Percentiles rank a stretch among this genome's conserved stretches.
Evolutionary conservation across 768 basidiomycete genomes (phyloP).

Genomic region (Panaeolus papilionaceus): DNA sequence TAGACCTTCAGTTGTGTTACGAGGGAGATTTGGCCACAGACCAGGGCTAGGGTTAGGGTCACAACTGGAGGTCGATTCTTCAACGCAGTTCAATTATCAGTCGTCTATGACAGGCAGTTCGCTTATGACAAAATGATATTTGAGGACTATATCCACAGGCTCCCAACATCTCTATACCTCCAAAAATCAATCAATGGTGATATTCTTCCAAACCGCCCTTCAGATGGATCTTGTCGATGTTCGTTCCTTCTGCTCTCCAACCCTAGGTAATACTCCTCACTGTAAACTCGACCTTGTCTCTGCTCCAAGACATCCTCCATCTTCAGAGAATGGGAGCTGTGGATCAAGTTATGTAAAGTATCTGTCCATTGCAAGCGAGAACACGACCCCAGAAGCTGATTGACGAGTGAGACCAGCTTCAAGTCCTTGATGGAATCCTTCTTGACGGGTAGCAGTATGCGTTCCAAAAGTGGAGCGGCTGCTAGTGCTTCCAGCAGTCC

Average conservation of each 20-base stretch:
- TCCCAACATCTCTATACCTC: neutral
- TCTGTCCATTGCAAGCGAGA: slow-evolving; percentile 3
- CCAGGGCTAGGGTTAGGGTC: neutral
- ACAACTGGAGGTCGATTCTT: too few relatives aligned
- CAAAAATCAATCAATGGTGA: neutral
- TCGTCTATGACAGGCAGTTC: too few relatives aligned
- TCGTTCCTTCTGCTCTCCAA: neutral
- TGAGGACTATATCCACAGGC: neutral
- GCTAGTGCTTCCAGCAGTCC: neutral
- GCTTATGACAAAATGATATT: too few relatives aligned
- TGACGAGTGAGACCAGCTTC: neutral
- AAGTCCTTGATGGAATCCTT: neutral
- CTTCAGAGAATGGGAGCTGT: neutral
- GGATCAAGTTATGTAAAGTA: slow-evolving; percentile 5
- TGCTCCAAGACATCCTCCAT: neutral
- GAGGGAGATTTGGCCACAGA: too few relatives aligned
- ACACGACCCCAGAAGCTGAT: neutral
- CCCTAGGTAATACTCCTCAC: neutral
- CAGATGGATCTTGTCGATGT: neutral
- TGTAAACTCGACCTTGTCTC: neutral
- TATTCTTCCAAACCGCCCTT: neutral
- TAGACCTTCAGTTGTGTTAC: too few relatives aligned
- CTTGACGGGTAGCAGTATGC: neutral
- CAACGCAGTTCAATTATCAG: too few relatives aligned
- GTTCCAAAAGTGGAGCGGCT: neutral